These are phyloP conservation scores for Mycosarcoma mackinlayi DNA, from an alignment of 1,284 basidiomycete genomes.

Conservation along the genomic window DNA sequence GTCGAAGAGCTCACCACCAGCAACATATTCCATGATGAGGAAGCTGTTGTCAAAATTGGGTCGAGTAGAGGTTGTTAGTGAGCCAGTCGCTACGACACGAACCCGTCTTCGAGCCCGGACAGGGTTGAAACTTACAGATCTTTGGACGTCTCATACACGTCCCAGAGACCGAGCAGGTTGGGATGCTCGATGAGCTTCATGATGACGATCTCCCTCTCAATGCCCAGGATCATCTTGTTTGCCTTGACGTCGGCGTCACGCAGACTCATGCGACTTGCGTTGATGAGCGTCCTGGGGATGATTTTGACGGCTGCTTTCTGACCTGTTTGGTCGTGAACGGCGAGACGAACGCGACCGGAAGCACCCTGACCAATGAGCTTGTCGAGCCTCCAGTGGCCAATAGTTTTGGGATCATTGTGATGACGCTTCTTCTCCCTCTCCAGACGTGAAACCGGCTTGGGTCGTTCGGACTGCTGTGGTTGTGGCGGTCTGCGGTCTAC, in stretches of 20 bases:
- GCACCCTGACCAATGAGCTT: slow-evolving; percentile 91
- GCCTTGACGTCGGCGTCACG: slow-evolving; percentile 76
- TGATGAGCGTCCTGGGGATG: slow-evolving; percentile 83
- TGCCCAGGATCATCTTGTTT: slow-evolving; percentile 86
- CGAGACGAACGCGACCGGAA: slow-evolving; percentile 85
- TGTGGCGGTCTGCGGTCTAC: slow-evolving; percentile 38
- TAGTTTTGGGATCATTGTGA: slow-evolving; percentile 71
- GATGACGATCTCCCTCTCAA: slow-evolving; percentile 97
- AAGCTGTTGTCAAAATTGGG: slow-evolving; percentile 44
- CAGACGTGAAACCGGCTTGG: slow-evolving; percentile 56
- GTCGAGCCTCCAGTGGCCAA: slow-evolving; percentile 93
- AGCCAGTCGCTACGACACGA: no score
- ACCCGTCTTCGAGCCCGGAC: no score
- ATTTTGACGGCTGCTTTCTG: slow-evolving; percentile 97
- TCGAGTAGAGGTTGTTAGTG: neutral
- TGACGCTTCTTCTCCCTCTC: slow-evolving; percentile 69
- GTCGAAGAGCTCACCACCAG: slow-evolving; percentile 96
- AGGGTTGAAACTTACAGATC: slow-evolving; percentile 72
- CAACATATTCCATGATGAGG: slow-evolving; percentile 95
- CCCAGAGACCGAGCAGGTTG: slow-evolving; percentile 91
- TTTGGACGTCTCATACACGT: slow-evolving; percentile 95
- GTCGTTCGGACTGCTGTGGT: slow-evolving; percentile 22
- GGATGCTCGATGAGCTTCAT: slow-evolving; percentile 99
- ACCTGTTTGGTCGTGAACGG: slow-evolving; percentile 85
- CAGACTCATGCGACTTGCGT: slow-evolving; percentile 79